Evolutionary conservation across 2,329 filamentous ascomycete genomes (phyloP).

Genomic region (Tolypocladium inflatum): DNA sequence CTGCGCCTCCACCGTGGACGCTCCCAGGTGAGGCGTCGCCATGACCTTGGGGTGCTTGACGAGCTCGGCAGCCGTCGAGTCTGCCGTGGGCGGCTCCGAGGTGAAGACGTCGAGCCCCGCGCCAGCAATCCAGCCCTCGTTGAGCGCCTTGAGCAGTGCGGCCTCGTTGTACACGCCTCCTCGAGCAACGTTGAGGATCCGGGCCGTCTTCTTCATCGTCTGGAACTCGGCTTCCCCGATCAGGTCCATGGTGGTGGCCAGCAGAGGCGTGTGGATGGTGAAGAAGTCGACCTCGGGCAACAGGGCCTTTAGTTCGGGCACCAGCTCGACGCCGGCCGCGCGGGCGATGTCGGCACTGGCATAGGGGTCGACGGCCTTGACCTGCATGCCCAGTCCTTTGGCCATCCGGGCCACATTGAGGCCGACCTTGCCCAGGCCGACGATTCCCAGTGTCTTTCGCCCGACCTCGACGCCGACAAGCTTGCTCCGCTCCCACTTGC

Average conservation of each 20-base stretch:
- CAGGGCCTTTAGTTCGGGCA: conserved; percentile 46
- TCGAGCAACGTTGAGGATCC: conserved; percentile 70
- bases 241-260: conserved; percentile 68
- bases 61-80: conserved; percentile 51
- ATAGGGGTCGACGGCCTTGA: conserved; percentile 69
- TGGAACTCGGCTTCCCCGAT: conserved; percentile 57
- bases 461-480: conserved; percentile 72
- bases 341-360: conserved; percentile 63
- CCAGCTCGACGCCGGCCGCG: conserved; percentile 55
- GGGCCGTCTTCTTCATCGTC: conserved; percentile 63
- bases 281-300: conserved; percentile 64
- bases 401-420: conserved; percentile 73
- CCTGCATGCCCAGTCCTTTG: conserved; percentile 66
- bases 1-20: conserved; percentile 73
- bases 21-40: conserved; percentile 70
- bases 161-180: conserved; percentile 74
- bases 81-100: conserved; percentile 51
- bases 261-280: conserved; percentile 71
- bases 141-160: conserved; percentile 59
- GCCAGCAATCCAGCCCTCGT: conserved; percentile 62
- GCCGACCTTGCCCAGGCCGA: conserved; percentile 77
- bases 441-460: conserved; percentile 65
- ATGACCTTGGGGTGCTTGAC: conserved; percentile 64
- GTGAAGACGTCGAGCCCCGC: conserved; percentile 77
- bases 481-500: conserved; percentile 65